phyloP scores from a whole-genome alignment of 2,329 filamentous ascomycete genomes.

The Fusarium virguliforme region DNA sequence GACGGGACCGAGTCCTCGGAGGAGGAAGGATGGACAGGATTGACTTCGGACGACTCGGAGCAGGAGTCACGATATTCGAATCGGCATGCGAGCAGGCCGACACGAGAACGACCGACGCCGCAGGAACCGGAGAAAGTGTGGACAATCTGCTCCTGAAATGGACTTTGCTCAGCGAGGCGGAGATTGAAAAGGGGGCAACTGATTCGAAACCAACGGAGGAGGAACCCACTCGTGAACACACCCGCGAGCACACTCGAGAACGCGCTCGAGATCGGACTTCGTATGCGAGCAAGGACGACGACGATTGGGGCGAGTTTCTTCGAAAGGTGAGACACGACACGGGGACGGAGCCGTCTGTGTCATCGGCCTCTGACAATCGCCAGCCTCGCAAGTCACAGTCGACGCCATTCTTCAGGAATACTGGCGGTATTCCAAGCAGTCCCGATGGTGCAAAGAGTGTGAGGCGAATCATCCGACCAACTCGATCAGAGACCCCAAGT shows the following conservation, averaged over 20 bases:
- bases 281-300: background rate
- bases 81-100: background rate
- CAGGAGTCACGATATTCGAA: background rate
- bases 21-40: background rate
- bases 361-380: background rate
- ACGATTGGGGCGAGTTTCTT: background rate
- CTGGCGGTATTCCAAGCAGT: background rate
- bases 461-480: conserved; percentile 20
- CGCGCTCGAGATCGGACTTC: background rate
- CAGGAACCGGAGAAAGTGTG: conserved; percentile 26
- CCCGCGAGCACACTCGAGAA: no score
- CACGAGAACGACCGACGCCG: background rate
- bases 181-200: conserved; percentile 14
- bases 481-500: background rate
- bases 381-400: conserved; percentile 12
- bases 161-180: conserved; percentile 29
- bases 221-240: background rate
- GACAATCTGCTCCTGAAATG: conserved; percentile 29
- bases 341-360: background rate
- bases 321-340: conserved; percentile 9
- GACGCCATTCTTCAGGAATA: conserved; percentile 1
- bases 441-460: conserved; percentile 1
- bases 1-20: background rate
- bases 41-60: background rate
- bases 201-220: background rate